phyloP scores from a whole-genome alignment of 805 yeast genomes.

The Saturnispora besseyi region DNA sequence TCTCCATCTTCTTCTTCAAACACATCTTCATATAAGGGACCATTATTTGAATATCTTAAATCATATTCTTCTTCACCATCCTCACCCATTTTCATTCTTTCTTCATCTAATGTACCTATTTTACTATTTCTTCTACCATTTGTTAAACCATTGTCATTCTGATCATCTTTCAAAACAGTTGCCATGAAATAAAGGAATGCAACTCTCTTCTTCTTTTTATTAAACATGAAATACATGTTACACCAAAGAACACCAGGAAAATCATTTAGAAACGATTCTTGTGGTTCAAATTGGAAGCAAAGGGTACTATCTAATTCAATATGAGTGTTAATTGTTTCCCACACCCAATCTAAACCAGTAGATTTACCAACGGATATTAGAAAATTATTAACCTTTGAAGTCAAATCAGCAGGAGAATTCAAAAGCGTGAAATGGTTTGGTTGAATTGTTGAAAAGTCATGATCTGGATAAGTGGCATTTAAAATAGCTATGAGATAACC shows the following conservation, averaged over 20 bases:
- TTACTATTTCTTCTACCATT: slow-evolving; percentile 26
- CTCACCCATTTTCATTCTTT: slow-evolving; percentile 18
- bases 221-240: slow-evolving; percentile 84
- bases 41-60: slow-evolving; percentile 23
- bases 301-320: slow-evolving; percentile 63
- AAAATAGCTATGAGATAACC: slow-evolving; percentile 85
- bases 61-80: slow-evolving; percentile 31
- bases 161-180: slow-evolving; percentile 13
- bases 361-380: slow-evolving; percentile 57
- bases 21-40: slow-evolving; percentile 26
- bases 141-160: background rate
- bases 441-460: slow-evolving; percentile 80
- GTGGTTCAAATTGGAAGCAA: slow-evolving; percentile 54
- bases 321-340: slow-evolving; percentile 82
- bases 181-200: slow-evolving; percentile 73
- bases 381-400: slow-evolving; percentile 66
- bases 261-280: slow-evolving; percentile 60
- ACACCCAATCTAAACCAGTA: slow-evolving; percentile 53
- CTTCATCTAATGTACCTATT: slow-evolving; percentile 27
- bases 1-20: slow-evolving; percentile 33
- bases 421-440: slow-evolving; percentile 68
- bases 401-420: slow-evolving; percentile 38
- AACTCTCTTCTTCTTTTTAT: slow-evolving; percentile 85
- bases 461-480: slow-evolving; percentile 92
- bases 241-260: slow-evolving; percentile 57